Percentiles rank a stretch among this genome's conserved stretches.
phyloP scores from a whole-genome alignment of 441 rosid genomes.

The Dalechampia spathulata region DNA sequence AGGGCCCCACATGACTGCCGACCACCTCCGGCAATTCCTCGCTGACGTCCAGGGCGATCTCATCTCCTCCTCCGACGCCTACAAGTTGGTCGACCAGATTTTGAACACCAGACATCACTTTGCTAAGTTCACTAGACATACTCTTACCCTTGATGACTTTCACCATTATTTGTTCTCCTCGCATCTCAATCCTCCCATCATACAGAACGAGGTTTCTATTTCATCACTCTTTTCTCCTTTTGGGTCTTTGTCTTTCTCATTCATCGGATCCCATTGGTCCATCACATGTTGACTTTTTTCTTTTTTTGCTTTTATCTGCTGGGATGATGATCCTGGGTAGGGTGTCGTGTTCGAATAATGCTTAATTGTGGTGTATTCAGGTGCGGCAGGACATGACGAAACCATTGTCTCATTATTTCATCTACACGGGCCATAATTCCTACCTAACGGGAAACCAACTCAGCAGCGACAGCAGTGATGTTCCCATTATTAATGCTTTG shows the following conservation, averaged over 20 bases:
- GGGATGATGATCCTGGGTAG: no score
- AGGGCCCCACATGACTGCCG: conserved; percentile 43
- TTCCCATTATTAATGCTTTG: conserved; percentile 64
- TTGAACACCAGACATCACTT: conserved; percentile 26
- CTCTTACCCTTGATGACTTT: conserved; percentile 64
- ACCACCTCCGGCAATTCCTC: conserved; percentile 55
- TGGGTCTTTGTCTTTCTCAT: no score
- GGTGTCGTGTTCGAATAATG: no score
- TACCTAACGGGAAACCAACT: conserved; percentile 90
- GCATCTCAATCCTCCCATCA: conserved; percentile 46
- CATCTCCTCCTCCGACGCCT: conserved; percentile 44
- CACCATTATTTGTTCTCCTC: conserved; percentile 56
- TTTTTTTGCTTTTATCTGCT: no score
- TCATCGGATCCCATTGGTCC: no score
- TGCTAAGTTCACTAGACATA: conserved; percentile 31
- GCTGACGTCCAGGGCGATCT: conserved; percentile 47
- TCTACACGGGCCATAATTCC: conserved; percentile 84
- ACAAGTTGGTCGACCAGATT: conserved; percentile 49
- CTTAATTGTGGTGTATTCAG: no score
- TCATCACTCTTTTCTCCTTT: no score
- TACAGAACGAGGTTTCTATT: conserved; percentile 22
- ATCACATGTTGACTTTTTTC: no score
- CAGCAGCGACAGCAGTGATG: conserved; percentile 79
- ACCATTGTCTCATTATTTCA: conserved; percentile 80
- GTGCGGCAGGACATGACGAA: conserved; percentile 79